Evolutionary conservation across 2,329 filamentous ascomycete genomes (phyloP).

Genomic region (Microcyclospora pomicola): DNA sequence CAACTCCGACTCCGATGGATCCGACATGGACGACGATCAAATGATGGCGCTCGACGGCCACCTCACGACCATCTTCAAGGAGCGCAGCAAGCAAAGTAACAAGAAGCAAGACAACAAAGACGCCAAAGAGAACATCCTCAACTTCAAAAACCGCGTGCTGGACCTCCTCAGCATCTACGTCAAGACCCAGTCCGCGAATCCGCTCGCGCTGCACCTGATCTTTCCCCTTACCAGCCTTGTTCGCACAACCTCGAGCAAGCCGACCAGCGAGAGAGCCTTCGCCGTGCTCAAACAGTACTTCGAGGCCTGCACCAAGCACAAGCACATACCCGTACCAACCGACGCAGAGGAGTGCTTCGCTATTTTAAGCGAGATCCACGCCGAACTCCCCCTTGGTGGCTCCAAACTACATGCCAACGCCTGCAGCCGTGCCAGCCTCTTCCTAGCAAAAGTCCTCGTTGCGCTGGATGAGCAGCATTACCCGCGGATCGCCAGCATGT

Average conservation of each 20-base stretch:
- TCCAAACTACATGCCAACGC: constrained; percentile 61
- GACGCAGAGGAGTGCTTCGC: constrained; percentile 34
- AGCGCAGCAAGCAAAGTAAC: constrained; percentile 48
- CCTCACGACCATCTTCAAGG: constrained; percentile 72
- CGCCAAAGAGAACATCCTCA: constrained; percentile 75
- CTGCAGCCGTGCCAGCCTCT: constrained; percentile 58
- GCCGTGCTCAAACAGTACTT: constrained; percentile 61
- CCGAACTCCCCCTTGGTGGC: constrained; percentile 46
- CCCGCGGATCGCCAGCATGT: constrained; percentile 26
- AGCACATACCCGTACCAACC: constrained; percentile 30
- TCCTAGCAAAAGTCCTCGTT: constrained; percentile 50
- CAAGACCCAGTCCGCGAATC: constrained; percentile 58
- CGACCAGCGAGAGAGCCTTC: constrained; percentile 58
- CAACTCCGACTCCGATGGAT: constrained; percentile 46
- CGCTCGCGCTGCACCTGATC: constrained; percentile 54
- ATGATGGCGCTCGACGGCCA: constrained; percentile 83
- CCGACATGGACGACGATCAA: constrained; percentile 88
- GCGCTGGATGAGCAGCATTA: constrained; percentile 30
- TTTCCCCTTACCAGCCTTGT: constrained; percentile 64
- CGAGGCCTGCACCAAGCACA: constrained; percentile 43
- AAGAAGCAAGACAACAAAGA: constrained; percentile 78
- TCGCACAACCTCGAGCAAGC: constrained; percentile 61
- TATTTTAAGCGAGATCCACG: constrained; percentile 54
- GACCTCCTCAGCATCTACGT: constrained; percentile 78
- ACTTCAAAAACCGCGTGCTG: constrained; percentile 88